Percentiles rank a stretch among this genome's conserved stretches.
These are phyloP conservation scores for Thielaviopsis musarum DNA, from an alignment of 2,329 filamentous ascomycete genomes.

Conservation along the genomic window DNA sequence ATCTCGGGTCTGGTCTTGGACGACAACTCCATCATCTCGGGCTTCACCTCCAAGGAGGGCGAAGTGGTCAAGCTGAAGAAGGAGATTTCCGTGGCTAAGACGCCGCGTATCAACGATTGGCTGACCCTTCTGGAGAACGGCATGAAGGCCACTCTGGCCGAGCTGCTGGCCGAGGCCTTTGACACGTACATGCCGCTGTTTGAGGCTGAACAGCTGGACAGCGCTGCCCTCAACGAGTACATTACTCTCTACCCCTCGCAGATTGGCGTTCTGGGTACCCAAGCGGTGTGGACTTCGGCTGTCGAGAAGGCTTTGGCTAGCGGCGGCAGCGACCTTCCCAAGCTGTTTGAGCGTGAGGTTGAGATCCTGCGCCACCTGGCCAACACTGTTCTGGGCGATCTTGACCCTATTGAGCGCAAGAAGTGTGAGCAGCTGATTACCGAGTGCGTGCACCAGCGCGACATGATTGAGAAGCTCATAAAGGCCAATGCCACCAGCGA, in stretches of 20 bases:
- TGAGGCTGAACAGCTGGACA: conserved; percentile 51
- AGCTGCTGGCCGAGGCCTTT: conserved; percentile 74
- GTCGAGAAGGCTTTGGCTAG: conserved; percentile 62
- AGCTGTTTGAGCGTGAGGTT: conserved; percentile 71
- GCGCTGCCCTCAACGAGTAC: conserved; percentile 56
- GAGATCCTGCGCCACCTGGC: conserved; percentile 74
- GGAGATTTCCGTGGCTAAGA: conserved; percentile 82
- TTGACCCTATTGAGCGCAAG: conserved; percentile 74
- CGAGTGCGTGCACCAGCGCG: conserved; percentile 94
- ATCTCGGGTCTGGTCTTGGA: conserved; percentile 83
- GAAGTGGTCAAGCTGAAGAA: conserved; percentile 78
- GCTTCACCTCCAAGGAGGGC: conserved; percentile 88
- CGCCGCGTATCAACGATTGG: conserved; percentile 97
- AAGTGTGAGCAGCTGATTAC: conserved; percentile 98
- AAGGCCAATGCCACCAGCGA: conserved; percentile 56
- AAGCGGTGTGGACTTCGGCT: conserved; percentile 81
- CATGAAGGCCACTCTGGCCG: conserved; percentile 89
- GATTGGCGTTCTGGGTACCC: conserved; percentile 84
- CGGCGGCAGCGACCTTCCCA: conserved; percentile 46
- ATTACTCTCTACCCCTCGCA: conserved; percentile 78
- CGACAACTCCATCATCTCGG: conserved; percentile 73
- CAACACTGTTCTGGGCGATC: conserved; percentile 73
- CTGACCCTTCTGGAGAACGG: conserved; percentile 78
- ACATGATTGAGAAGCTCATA: conserved; percentile 76
- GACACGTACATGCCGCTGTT: conserved; percentile 70